phyloP scores from a whole-genome alignment of 2,329 filamentous ascomycete genomes.

The Monilinia fructigena region DNA sequence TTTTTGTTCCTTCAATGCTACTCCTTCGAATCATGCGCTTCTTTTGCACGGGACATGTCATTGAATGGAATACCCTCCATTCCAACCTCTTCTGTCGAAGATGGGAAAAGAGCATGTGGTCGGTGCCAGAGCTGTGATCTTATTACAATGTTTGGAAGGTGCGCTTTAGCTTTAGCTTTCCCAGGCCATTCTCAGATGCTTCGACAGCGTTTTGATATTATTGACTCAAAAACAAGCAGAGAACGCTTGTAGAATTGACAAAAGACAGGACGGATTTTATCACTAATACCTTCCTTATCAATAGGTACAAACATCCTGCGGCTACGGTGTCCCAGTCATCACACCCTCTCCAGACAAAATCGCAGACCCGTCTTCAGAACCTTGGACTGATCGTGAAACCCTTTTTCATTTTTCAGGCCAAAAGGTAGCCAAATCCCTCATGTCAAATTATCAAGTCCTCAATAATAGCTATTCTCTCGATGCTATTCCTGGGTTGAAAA shows the following conservation, averaged over 20 bases:
- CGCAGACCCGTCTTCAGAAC: neutral
- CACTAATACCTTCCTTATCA: neutral
- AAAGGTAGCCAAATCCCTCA: neutral
- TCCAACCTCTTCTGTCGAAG: conserved; percentile 45
- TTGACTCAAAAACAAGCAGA: too few relatives aligned
- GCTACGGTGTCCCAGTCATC: conserved; percentile 57
- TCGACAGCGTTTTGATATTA: too few relatives aligned
- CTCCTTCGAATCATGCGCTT: conserved; percentile 62
- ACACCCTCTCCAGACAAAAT: neutral
- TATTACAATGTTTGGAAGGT: conserved; percentile 54
- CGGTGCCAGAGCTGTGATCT: conserved; percentile 59
- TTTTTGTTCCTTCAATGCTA: conserved; percentile 66
- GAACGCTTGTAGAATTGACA: too few relatives aligned
- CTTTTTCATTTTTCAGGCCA: conserved; percentile 1
- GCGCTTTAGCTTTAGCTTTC: neutral
- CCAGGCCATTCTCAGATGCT: neutral
- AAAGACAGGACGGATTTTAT: neutral
- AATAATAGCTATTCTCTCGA: conserved; percentile 16
- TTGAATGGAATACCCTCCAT: conserved; percentile 58
- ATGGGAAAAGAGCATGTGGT: conserved; percentile 48
- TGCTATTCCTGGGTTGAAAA: conserved; percentile 6
- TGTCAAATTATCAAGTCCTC: neutral
- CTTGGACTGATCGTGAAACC: conserved; percentile 15
- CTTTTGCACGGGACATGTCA: conserved; percentile 58
- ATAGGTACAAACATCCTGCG: conserved; percentile 66